Evolutionary conservation across 2,329 filamentous ascomycete species (phyloP).

Genomic region (Geosmithia flava): DNA sequence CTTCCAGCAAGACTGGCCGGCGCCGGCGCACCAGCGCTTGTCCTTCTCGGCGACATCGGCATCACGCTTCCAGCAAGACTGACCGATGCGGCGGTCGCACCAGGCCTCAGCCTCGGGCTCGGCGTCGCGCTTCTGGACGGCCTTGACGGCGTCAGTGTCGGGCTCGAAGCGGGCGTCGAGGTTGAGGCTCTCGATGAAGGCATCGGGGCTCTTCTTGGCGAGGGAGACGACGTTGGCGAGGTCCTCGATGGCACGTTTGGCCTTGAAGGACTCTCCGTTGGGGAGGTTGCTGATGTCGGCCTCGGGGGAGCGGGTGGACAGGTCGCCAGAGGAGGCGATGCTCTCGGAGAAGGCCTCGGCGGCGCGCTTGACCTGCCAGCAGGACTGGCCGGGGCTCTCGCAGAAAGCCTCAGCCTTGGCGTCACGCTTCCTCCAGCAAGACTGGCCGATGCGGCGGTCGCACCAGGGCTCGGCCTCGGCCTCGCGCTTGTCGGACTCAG

Average conservation of each 20-base stretch:
- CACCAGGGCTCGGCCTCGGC: slow-evolving; percentile 1
- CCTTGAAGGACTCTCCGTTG: slow-evolving; percentile 21
- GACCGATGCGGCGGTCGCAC: no score
- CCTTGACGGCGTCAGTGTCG: slow-evolving; percentile 21
- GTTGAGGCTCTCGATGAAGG: slow-evolving; percentile 18
- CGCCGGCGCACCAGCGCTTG: slow-evolving; percentile 19
- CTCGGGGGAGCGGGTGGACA: slow-evolving; percentile 13
- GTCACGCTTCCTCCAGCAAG: slow-evolving; percentile 20
- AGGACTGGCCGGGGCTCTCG: slow-evolving; percentile 19
- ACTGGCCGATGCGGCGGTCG: slow-evolving; percentile 9
- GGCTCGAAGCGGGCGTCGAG: slow-evolving; percentile 13
- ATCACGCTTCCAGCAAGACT: no score
- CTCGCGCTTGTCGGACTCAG: not conserved
- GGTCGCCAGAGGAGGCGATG: slow-evolving; percentile 11
- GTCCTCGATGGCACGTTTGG: slow-evolving; percentile 23
- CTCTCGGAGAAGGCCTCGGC: slow-evolving; percentile 21
- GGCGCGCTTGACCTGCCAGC: slow-evolving; percentile 24
- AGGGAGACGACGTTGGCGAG: slow-evolving; percentile 22
- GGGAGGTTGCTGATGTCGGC: slow-evolving; percentile 18
- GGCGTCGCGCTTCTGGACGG: slow-evolving; percentile 17
- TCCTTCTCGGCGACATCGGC: slow-evolving; percentile 17
- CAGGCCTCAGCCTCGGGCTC: slow-evolving; percentile 13
- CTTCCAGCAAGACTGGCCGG: slow-evolving; percentile 24
- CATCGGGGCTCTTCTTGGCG: slow-evolving; percentile 10
- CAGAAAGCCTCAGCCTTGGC: slow-evolving; percentile 14